A percentile compares a stretch with the other conserved stretches of the same genome.
Conservation (phyloP, 2,329 filamentous ascomycete genomes). For the Thielaviopsis punctulata region DNA sequence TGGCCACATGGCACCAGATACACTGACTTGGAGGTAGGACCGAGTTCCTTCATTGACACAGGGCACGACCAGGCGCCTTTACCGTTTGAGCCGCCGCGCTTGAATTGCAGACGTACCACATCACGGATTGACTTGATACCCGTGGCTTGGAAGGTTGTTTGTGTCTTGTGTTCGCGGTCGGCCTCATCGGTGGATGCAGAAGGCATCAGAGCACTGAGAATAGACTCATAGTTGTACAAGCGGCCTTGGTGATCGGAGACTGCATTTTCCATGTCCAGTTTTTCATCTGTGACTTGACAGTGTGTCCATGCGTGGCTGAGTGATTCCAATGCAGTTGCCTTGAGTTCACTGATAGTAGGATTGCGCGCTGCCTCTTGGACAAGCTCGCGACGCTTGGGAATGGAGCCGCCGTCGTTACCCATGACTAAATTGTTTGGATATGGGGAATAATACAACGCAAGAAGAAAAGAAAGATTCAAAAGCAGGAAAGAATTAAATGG, state of each 20-base stretch:
- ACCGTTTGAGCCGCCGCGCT: conserved; percentile 24
- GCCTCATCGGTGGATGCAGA: conserved; percentile 28
- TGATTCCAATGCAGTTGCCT: conserved; percentile 72
- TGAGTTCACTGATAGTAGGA: conserved; percentile 69
- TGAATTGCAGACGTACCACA: conserved; percentile 71
- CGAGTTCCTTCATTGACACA: conserved; percentile 71
- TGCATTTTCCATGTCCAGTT: conserved; percentile 49
- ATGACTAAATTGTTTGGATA: conserved; percentile 35
- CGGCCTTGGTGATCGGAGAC: conserved; percentile 74
- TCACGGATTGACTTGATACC: conserved; percentile 71
- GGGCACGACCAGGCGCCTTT: conserved; percentile 53
- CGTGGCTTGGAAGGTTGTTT: conserved; percentile 26
- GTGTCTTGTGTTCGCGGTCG: conserved; percentile 26
- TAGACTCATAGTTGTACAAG: conserved; percentile 87
- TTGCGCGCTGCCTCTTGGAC: conserved; percentile 82
- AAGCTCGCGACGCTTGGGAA: conserved; percentile 86
- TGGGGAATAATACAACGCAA: neutral
- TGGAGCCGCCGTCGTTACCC: conserved; percentile 96
- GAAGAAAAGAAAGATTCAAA: neutral
- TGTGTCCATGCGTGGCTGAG: conserved; percentile 74
- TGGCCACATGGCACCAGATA: conserved; percentile 93
- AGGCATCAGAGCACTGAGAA: conserved; percentile 47
- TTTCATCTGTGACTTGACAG: conserved; percentile 69
- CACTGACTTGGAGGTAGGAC: conserved; percentile 60
- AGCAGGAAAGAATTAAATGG: neutral